Base-by-base conservation (phyloP, 73 alveolate species). In the Stentor coeruleus region DNA sequence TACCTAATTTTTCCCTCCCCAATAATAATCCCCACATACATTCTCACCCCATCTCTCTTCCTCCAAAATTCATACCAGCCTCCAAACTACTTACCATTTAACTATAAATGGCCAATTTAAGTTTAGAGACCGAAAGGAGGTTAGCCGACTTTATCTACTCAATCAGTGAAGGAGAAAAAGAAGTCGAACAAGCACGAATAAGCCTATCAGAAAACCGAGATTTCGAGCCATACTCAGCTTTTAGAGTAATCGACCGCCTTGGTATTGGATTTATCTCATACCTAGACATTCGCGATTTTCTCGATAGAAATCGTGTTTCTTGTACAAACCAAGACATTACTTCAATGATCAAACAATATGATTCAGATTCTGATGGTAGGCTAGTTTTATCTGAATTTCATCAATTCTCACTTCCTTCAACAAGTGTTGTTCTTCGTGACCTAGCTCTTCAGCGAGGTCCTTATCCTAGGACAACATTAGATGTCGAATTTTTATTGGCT, bases 221-320 rank as follows among this genome's bases (percentile, higher is more conserved):
- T 30, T 90, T 90, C 74, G 96, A 90, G 40, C 96, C 96, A 11
- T 84, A 81, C 77, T 28, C 89, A 3, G 90, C 89, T 41, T 90
- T 90, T 59, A 88, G 85, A 3, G 81, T 91, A 74, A 49, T 90
- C 41, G 96, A 90, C 74, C 33, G 72, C 39, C 36, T 66, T 35
- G 35, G 38, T 42, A 77, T 41, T 38, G 85, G 85, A 20, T 11
- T 42, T 37, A 42, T 77, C 74, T 20, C 58, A 28, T 59, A 42
- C 11, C 58, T 66, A 42, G 85, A 77, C 72, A 26, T 77, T 42
- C 58, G 36, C n/a, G 85, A 77, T 3, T 77, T 77, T 66, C 55
- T 77, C 36, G 85, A 77, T 3, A 39, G 55, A 26, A 77, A 77
- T 41, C 39, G 72, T 30, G 55, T 77, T 41, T 26, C 35, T 35